These are phyloP conservation scores for Fagus sylvatica DNA, from an alignment of 306 rosid species.

Conservation along the genomic window DNA sequence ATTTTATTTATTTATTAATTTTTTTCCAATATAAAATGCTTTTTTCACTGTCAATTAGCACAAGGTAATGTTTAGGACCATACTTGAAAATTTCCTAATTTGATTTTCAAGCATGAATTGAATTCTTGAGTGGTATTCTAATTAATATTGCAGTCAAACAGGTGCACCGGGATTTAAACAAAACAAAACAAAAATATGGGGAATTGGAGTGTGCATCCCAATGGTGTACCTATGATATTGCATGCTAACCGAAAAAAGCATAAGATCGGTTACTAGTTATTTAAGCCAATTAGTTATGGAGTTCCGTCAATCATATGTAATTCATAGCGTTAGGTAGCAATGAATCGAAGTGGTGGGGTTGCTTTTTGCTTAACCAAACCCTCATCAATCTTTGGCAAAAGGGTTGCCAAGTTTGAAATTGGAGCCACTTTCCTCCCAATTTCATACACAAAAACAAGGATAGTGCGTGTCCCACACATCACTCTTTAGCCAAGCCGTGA, in stretches of 20 bases:
- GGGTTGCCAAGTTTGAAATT: slow-evolving; percentile 32
- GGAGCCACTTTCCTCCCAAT: slow-evolving; percentile 30
- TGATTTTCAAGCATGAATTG: background rate
- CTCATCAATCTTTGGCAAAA: background rate
- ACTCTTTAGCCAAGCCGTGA: slow-evolving; percentile 52
- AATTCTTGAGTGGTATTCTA: background rate
- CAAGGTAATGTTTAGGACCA: background rate
- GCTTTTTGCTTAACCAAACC: slow-evolving; percentile 40
- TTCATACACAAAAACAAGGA: slow-evolving; percentile 27
- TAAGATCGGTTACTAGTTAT: slow-evolving; percentile 12
- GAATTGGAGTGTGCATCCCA: background rate
- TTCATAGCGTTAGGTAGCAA: slow-evolving; percentile 25
- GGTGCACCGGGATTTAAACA: too few relatives aligned
- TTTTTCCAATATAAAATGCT: background rate
- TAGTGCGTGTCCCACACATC: slow-evolving; percentile 23
- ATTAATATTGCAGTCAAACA: too few relatives aligned
- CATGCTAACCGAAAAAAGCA: slow-evolving; percentile 1
- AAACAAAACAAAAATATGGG: background rate
- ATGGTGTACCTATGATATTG: background rate
- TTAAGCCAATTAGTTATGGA: slow-evolving; percentile 21
- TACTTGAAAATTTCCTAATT: background rate
- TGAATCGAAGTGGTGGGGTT: slow-evolving; percentile 15
- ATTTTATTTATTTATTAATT: background rate
- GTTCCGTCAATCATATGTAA: slow-evolving; percentile 28
- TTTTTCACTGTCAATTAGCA: background rate